Evolutionary conservation across 2,329 filamentous ascomycete species (phyloP).

Genomic region (Xylariaceae sp.): DNA sequence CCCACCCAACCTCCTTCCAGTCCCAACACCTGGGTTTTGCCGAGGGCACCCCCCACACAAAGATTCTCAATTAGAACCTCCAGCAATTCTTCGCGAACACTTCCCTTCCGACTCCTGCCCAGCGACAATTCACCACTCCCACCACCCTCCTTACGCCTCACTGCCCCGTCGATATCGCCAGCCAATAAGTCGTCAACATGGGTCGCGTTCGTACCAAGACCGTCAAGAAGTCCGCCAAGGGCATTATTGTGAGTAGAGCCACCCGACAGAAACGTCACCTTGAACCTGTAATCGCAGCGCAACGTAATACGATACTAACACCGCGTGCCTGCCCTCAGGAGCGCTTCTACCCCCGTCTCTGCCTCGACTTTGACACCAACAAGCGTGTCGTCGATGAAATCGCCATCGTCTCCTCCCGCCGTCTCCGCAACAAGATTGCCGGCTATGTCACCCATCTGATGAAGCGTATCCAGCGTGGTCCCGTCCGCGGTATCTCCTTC

Average conservation of each 20-base stretch:
- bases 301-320: no score
- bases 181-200: constrained; percentile 50
- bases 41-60: constrained; percentile 27
- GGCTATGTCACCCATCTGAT: constrained; percentile 98
- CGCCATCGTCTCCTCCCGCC: constrained; percentile 98
- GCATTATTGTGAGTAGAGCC: constrained; percentile 83
- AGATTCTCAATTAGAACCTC: constrained; percentile 18
- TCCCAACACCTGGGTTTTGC: constrained; percentile 17
- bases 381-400: constrained; percentile 99
- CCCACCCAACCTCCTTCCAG: constrained; percentile 13
- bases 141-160: constrained; percentile 4
- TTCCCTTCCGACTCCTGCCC: constrained; percentile 10
- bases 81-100: constrained; percentile 18
- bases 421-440: constrained; percentile 99
- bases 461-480: constrained; percentile 99
- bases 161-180: constrained; percentile 1
- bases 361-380: constrained; percentile 99
- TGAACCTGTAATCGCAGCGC: no score
- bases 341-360: constrained; percentile 83
- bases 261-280: no score
- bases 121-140: constrained; percentile 25
- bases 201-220: constrained; percentile 69
- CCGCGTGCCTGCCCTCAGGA: background rate
- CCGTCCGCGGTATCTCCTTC: constrained; percentile 99
- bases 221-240: constrained; percentile 83